These are phyloP conservation scores for Trichoderma sp. DNA, from an alignment of 2,329 filamentous ascomycete species.

Conservation along the genomic window DNA sequence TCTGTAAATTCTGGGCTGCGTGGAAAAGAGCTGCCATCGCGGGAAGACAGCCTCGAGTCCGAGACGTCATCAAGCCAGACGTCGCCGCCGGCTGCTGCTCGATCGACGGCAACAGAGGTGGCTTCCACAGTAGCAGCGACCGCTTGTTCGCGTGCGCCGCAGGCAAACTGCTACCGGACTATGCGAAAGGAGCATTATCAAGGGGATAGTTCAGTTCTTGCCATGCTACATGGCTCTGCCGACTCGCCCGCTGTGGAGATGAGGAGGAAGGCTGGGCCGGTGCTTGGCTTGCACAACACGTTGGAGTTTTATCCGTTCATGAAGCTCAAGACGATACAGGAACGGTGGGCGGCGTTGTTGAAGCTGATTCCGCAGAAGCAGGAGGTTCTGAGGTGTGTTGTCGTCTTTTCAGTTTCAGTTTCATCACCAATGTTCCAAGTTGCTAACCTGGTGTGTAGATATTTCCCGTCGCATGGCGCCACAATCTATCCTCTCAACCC, in stretches of 20 bases:
- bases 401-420: not conserved
- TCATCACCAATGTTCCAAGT: not conserved
- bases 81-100: not conserved
- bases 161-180: not conserved
- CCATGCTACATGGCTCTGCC: conserved; percentile 2
- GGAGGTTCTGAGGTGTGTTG: conserved; percentile 7
- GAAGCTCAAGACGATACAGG: conserved; percentile 20
- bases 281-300: conserved; percentile 21
- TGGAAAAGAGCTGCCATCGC: not conserved
- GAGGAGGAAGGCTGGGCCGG: conserved; percentile 11
- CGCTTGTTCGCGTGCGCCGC: not conserved
- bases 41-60: not conserved
- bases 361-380: conserved; percentile 14
- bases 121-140: not conserved
- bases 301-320: conserved; percentile 20
- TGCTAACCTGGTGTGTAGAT: not conserved
- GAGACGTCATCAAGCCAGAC: not conserved
- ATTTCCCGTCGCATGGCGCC: conserved; percentile 13
- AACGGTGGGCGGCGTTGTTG: conserved; percentile 6
- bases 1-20: not conserved
- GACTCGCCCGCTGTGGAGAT: conserved; percentile 15
- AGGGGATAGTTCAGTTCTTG: conserved; percentile 17
- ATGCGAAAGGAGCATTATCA: conserved; percentile 6
- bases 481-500: conserved; percentile 14
- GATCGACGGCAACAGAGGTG: not conserved